Conservation (phyloP, 108 stramenopile species). For the Hondaea fermentalgiana region DNA sequence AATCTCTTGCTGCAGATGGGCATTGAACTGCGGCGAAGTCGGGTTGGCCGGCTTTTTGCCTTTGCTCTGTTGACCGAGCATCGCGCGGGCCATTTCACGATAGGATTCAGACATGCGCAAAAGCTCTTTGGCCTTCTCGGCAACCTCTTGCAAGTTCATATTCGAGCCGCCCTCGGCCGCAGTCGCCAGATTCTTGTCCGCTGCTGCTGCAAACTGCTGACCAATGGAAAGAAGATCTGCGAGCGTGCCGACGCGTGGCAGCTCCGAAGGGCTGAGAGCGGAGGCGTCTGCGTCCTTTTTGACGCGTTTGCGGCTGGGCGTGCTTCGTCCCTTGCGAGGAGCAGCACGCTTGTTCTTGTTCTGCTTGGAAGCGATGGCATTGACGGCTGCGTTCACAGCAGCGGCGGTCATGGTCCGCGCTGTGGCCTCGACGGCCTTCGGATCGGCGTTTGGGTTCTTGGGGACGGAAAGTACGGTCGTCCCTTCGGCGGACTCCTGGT, state of each 20-base stretch:
- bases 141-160: background rate
- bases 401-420: background rate
- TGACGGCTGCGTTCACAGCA: background rate
- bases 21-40: background rate
- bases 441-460: background rate
- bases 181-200: background rate
- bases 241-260: background rate
- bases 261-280: background rate
- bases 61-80: background rate
- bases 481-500: background rate
- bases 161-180: background rate
- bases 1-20: background rate
- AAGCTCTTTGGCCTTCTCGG: background rate
- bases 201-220: background rate
- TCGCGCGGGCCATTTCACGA: background rate
- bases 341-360: background rate
- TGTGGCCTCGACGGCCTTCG: background rate
- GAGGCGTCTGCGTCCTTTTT: background rate
- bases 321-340: background rate
- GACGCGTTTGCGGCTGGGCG: background rate
- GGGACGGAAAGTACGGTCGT: background rate
- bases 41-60: background rate
- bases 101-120: background rate
- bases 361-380: background rate
- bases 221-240: constrained; percentile 7